Conservation (phyloP, 345 rosid genomes). For the Brassica cretica region DNA sequence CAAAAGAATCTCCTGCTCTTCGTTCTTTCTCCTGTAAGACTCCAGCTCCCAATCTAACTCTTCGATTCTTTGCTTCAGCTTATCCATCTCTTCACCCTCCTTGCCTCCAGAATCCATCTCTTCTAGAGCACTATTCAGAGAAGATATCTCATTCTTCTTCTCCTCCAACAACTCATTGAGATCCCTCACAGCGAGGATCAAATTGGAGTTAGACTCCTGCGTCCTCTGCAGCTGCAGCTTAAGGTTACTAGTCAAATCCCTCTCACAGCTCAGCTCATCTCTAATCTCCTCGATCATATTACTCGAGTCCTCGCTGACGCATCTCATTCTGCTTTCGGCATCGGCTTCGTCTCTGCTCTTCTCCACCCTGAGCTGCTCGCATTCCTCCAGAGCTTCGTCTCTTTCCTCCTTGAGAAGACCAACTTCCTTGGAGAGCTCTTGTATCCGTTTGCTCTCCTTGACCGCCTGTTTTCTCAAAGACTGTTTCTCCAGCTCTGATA, state of each 20-base stretch:
- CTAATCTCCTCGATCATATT: conserved; percentile 58
- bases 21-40: conserved; percentile 57
- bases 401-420: conserved; percentile 56
- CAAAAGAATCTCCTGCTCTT: conserved; percentile 69
- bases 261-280: conserved; percentile 72
- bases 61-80: conserved; percentile 54
- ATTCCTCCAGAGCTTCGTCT: conserved; percentile 52
- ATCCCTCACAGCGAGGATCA: conserved; percentile 80
- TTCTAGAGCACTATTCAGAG: conserved; percentile 43
- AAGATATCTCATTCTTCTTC: conserved; percentile 54
- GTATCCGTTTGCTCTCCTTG: conserved; percentile 70
- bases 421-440: conserved; percentile 62
- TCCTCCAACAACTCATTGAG: conserved; percentile 70
- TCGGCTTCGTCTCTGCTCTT: conserved; percentile 42
- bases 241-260: conserved; percentile 64
- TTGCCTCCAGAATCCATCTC: conserved; percentile 29
- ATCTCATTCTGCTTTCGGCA: conserved; percentile 44
- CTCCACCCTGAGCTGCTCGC: conserved; percentile 47
- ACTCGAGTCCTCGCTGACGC: conserved; percentile 55
- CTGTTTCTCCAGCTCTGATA: conserved; percentile 83
- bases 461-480: conserved; percentile 72
- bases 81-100: conserved; percentile 40
- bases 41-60: conserved; percentile 63
- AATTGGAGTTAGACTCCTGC: conserved; percentile 81
- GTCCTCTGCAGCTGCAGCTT: conserved; percentile 81